Percentiles rank a stretch among this genome's conserved stretches.
Evolutionary conservation across 306 rosid genomes (phyloP).

Genomic region (Cicer chorassanicum): DNA sequence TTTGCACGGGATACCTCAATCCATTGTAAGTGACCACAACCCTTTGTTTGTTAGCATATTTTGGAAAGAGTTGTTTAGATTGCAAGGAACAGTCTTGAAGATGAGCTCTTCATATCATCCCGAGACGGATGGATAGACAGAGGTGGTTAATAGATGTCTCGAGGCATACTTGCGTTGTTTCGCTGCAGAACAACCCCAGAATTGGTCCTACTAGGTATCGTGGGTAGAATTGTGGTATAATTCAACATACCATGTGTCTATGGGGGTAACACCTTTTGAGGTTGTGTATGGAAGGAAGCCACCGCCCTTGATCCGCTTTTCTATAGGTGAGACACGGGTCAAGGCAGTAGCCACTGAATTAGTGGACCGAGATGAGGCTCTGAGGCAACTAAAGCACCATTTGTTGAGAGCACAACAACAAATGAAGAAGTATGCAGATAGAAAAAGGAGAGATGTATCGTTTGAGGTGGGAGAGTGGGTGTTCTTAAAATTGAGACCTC

Average conservation of each 20-base stretch:
- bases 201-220: background rate
- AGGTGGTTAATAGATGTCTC: too few relatives aligned
- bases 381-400: background rate
- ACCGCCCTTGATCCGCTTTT: background rate
- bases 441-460: too few relatives aligned
- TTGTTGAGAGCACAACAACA: background rate
- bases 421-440: too few relatives aligned
- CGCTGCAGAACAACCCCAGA: background rate
- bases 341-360: background rate
- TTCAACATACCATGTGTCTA: background rate
- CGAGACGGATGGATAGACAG: too few relatives aligned
- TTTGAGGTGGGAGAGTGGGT: too few relatives aligned
- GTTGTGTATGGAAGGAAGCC: background rate
- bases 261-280: background rate
- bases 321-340: background rate
- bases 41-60: too few relatives aligned
- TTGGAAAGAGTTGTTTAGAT: too few relatives aligned
- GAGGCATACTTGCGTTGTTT: background rate
- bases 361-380: background rate
- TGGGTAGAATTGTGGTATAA: background rate
- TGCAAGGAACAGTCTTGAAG: background rate
- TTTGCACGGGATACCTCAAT: too few relatives aligned
- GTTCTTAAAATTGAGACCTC: too few relatives aligned
- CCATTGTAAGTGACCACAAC: too few relatives aligned
- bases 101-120: too few relatives aligned